Conservation (phyloP, 2,329 filamentous ascomycete genomes). For the Talaromyces sp. region DNA sequence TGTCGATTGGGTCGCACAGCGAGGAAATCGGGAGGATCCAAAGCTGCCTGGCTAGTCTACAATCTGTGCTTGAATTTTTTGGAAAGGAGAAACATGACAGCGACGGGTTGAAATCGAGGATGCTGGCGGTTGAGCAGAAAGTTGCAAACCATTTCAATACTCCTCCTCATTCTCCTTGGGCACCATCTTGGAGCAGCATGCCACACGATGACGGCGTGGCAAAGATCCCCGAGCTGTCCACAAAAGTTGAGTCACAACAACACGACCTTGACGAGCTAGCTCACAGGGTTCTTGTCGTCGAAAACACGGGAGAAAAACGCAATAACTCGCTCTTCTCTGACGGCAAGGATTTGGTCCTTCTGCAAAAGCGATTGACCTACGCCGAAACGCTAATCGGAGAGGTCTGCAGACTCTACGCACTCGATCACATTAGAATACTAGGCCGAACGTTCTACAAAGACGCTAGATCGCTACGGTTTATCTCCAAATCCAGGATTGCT, state of each 20-base stretch:
- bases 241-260: neutral
- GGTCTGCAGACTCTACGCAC: no score
- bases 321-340: neutral
- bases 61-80: neutral
- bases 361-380: conserved; percentile 4
- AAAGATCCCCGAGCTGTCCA: neutral
- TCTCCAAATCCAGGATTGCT: neutral
- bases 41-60: neutral
- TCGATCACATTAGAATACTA: neutral
- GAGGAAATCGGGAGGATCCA: neutral
- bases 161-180: neutral
- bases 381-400: conserved; percentile 4
- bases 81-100: neutral
- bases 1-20: neutral
- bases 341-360: neutral
- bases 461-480: conserved; percentile 3
- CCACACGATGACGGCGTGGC: neutral
- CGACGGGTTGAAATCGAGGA: neutral
- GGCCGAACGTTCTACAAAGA: conserved; percentile 6
- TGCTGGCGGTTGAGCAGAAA: neutral
- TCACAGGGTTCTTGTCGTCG: neutral
- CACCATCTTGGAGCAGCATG: neutral
- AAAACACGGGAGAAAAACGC: neutral
- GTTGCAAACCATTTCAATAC: neutral
- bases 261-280: neutral